Base-by-base conservation (phyloP, 441 rosid species). In the Corymbia calophylla region DNA sequence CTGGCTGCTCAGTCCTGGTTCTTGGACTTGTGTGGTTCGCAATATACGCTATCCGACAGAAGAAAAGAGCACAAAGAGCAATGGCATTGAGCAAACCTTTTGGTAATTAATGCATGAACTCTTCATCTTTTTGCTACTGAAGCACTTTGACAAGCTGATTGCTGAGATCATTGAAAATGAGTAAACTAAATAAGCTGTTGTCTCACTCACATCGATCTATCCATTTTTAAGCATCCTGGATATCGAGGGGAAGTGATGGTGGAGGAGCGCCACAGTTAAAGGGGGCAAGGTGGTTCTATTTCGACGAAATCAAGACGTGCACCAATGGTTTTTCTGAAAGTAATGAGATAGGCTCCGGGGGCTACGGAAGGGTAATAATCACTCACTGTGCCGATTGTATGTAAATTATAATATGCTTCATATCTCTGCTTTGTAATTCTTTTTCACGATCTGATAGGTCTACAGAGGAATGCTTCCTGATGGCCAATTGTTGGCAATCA, bases 1-100 rank as follows among this genome's bases (percentile, higher is more conserved):
- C 90, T 91, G 94, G 96, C 18, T 93, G 97, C 88, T 90, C 89
- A 7, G 29, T 95, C 88, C 92, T 97, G 90, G 93, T 95, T 87
- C 54, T 96, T 87, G 92, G 96, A 93, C 96, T 98, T 35, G 73
- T 95, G 44, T 97, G 93, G 60, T 89, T 96, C 32, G 99, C 91
- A 23, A 54, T 95, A 87, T 98, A 97, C 73, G 98, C 99, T 18
- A 32, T 96, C 88, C 91, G 94, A 92, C 99, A 98, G 91, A 98
- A 96, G 95, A 97, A 96, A 91, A 96, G 98, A 17, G 99, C 99
- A 80, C 98, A 96, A 93, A 95, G 92, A 90, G 99, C 98, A 29
- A 94, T 92, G 9, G 96, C 94, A 86, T 91, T 93, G 80, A 96
- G 98, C 89, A 95, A 91, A 92, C 99, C 98, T 62, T 98, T 98